Conservation (phyloP, 805 yeast species). For the Cyberlindnera petersonii region DNA sequence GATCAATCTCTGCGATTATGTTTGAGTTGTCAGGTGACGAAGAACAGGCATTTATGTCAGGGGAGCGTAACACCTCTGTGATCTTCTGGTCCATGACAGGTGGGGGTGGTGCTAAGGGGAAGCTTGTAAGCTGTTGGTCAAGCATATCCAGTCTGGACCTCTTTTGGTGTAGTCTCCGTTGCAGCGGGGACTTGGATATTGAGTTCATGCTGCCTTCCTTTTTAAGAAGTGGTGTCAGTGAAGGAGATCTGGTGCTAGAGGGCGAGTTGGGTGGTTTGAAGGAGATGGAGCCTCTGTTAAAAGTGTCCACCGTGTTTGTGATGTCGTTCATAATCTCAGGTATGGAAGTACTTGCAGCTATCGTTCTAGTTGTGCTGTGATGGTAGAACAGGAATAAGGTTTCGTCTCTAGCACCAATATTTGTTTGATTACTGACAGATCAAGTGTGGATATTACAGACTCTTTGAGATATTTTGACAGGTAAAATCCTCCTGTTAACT, state of each 20-base stretch:
- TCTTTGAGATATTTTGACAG: too few relatives aligned
- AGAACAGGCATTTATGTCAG: conserved; percentile 19
- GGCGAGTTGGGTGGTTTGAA: conserved; percentile 1
- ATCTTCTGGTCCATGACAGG: conserved; percentile 9
- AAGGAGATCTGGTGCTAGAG: neutral
- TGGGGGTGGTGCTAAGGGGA: conserved; percentile 33
- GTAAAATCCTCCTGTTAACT: too few relatives aligned
- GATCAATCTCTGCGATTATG: conserved; percentile 22
- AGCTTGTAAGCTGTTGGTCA: conserved; percentile 36
- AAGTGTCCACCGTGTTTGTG: conserved; percentile 13
- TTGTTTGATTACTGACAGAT: too few relatives aligned
- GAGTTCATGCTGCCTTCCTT: neutral
- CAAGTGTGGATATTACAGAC: too few relatives aligned
- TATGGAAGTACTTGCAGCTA: neutral
- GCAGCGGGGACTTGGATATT: neutral
- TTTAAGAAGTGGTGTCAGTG: conserved; percentile 1
- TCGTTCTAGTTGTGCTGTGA: neutral
- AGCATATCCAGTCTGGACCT: conserved; percentile 37
- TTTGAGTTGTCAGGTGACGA: conserved; percentile 14
- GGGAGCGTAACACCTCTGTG: conserved; percentile 12
- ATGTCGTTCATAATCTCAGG: conserved; percentile 13
- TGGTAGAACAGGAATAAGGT: too few relatives aligned
- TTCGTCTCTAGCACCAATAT: too few relatives aligned
- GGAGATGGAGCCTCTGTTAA: neutral
- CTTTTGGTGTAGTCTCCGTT: conserved; percentile 8